Evolutionary conservation across 2,329 filamentous ascomycete species (phyloP), one percentile per base, ranked within the genome.

Genomic region (Colletotrichum chlorophyti): DNA sequence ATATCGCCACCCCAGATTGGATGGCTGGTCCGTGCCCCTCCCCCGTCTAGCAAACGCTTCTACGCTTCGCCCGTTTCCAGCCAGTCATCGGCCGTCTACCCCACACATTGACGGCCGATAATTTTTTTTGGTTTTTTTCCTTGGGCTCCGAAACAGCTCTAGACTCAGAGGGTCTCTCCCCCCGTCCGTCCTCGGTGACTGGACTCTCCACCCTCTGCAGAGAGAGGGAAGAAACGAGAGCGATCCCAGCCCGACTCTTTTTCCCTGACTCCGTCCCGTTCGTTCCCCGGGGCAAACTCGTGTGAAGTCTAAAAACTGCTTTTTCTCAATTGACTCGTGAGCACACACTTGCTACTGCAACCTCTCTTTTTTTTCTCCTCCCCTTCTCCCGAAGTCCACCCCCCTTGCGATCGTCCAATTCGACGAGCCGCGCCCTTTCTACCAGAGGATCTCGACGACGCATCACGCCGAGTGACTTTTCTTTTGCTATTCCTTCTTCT

Each of bases 1-100:
- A 59, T 59, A 59, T 59, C 55, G 55, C 55, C 55, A 49, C 55
- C 55, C 55, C 55, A 59, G 55, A 59, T 45, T 55, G 55, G 51
- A 35, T 7, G 7, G 12, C 27, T 23, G 43, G 55, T 14, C 50
- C 55, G 51, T 59, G 55, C 55, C 11, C 7, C 2, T 9, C n/a
- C 24, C 37, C 43, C 38, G 38, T 46, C 32, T 29, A 24, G 43
- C 38, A 49, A n/a, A 38, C 43, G 51, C 55, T 49, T 59, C 50
- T 45, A 34, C 31, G 40, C 11, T 11, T 17, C 14, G 14, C 3
- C 37, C 19, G n/a, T n/a, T 23, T 34, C 17, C 27, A 29, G 38
- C 55, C 55, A 59, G 34, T 45, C 24, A 45, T 10, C 11, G 21
- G 8, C 5, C 19, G 26, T 17, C 51, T 59, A 59, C 55, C 55